Percentiles rank a stretch among this genome's conserved stretches.
phyloP scores from a whole-genome alignment of 768 basidiomycete species.

The Fomitopsis pulvina region DNA sequence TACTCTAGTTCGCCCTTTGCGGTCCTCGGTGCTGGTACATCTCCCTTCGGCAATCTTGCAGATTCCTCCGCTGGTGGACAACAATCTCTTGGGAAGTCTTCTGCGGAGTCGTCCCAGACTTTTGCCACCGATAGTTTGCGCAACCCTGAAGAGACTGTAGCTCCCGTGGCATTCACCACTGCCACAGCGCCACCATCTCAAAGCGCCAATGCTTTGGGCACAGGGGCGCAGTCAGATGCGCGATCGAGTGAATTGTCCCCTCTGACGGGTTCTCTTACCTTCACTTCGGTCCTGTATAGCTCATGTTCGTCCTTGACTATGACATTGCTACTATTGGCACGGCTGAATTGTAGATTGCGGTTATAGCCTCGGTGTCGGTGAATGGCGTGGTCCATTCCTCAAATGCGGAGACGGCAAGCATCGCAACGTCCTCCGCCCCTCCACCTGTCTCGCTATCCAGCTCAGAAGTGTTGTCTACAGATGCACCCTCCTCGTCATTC shows the following conservation, averaged over 20 bases:
- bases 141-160: background rate
- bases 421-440: background rate
- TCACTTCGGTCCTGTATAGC: too few species aligned
- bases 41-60: background rate
- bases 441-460: background rate
- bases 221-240: background rate
- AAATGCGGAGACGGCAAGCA: too few species aligned
- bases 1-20: background rate
- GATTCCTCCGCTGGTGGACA: background rate
- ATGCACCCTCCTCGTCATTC: background rate
- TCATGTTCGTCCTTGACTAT: too few species aligned
- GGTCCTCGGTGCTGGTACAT: background rate
- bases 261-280: too few species aligned
- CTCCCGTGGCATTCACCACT: background rate
- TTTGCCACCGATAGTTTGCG: background rate
- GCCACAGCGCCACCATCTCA: background rate
- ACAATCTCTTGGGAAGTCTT: background rate
- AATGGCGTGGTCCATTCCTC: too few species aligned
- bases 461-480: background rate
- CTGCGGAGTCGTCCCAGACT: background rate
- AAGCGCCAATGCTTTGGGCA: background rate
- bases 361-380: too few species aligned
- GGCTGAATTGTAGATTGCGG: too few species aligned
- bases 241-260: background rate
- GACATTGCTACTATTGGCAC: too few species aligned